Conservation (phyloP, 1,284 basidiomycete species). For the Caloboletus inedulis region DNA sequence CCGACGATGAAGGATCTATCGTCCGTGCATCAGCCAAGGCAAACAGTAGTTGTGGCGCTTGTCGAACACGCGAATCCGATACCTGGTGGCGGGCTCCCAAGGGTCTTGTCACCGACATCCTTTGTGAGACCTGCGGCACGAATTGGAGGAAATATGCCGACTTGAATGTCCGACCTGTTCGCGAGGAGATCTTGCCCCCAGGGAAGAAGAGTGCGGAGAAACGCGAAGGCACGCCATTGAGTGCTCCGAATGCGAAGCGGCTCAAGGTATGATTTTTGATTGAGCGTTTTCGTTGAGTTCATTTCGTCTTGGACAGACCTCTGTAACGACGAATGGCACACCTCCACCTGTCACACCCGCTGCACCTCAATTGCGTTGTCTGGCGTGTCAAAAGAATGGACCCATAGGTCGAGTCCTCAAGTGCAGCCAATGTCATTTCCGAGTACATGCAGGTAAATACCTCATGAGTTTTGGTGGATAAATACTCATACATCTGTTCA, state of each 20-base stretch:
- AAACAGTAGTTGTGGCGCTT: constrained; percentile 68
- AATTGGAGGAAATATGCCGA: constrained; percentile 91
- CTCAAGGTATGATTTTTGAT: constrained; percentile 49
- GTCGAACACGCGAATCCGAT: constrained; percentile 70
- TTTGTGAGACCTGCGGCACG: constrained; percentile 79
- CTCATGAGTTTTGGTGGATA: not conserved
- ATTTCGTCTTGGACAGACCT: constrained; percentile 41
- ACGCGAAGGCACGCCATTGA: constrained; percentile 75
- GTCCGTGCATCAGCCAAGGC: constrained; percentile 55
- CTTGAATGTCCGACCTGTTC: constrained; percentile 64
- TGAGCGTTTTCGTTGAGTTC: not conserved
- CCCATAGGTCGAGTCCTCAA: constrained; percentile 72
- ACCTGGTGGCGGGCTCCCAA: constrained; percentile 88
- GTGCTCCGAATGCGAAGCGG: constrained; percentile 59
- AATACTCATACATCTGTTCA: constrained; percentile 24
- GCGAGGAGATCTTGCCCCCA: constrained; percentile 55
- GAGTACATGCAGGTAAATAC: constrained; percentile 64
- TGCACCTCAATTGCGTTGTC: constrained; percentile 66
- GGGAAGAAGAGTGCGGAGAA: constrained; percentile 59
- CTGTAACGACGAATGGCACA: constrained; percentile 47
- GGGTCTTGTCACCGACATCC: constrained; percentile 63
- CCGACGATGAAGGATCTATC: constrained; percentile 76
- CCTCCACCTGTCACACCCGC: constrained; percentile 49
- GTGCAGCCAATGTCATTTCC: constrained; percentile 76
- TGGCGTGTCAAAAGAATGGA: constrained; percentile 73